Conservation (phyloP, 164 flowering plant species). For the Macadamia tetraphylla region DNA sequence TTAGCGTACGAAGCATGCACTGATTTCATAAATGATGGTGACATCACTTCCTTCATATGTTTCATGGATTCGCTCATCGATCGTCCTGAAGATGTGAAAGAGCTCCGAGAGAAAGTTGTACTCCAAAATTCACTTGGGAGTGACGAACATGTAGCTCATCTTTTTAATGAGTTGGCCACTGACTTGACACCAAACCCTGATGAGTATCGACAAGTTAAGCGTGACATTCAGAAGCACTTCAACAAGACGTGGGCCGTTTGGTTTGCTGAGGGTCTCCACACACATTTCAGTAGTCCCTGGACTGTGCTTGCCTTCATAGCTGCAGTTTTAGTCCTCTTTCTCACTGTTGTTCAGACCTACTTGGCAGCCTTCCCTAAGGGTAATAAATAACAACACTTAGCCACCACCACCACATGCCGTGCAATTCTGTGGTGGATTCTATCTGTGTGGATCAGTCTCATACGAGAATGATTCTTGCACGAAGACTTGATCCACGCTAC, state of each 20-base stretch:
- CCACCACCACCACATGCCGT: too few relatives aligned
- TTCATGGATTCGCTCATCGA: conserved; percentile 14
- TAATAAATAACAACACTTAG: too few relatives aligned
- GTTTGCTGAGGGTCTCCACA: neutral
- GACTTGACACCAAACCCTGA: neutral
- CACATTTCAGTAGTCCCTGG: conserved; percentile 12
- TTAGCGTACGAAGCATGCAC: conserved; percentile 5
- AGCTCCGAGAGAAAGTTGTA: neutral
- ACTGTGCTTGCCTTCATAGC: neutral
- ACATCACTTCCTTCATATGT: conserved; percentile 14
- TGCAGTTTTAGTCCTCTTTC: too few relatives aligned
- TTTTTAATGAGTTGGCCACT: conserved; percentile 5
- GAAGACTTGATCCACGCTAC: too few relatives aligned
- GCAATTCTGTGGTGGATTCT: too few relatives aligned
- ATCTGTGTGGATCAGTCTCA: too few relatives aligned
- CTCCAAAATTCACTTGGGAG: conserved; percentile 10
- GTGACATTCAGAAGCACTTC: conserved; percentile 1
- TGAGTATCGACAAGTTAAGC: neutral
- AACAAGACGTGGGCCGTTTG: neutral
- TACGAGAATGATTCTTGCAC: too few relatives aligned
- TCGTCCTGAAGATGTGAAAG: conserved; percentile 10
- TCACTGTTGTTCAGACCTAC: too few relatives aligned
- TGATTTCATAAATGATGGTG: neutral
- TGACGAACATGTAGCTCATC: conserved; percentile 12
- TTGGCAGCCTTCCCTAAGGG: too few relatives aligned